Conservation (phyloP, 2,329 filamentous ascomycete genomes). For the Penicillium crustosum region DNA sequence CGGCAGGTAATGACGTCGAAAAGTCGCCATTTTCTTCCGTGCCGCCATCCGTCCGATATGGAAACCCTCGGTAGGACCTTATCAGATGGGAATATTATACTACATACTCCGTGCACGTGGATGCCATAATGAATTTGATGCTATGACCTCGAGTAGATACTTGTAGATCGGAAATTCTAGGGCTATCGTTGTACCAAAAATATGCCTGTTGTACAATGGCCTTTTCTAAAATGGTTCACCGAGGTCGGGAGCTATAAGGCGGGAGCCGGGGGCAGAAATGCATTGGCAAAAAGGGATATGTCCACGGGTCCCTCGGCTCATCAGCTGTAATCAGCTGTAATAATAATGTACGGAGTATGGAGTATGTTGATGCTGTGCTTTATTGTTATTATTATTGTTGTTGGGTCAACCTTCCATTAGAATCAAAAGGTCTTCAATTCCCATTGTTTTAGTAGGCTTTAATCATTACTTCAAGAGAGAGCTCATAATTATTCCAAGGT, state of each 20-base stretch:
- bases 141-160: neutral
- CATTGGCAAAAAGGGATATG: neutral
- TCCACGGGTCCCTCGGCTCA: constrained; percentile 7
- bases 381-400: no score
- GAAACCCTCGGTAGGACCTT: constrained; percentile 3
- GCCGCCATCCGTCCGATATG: constrained; percentile 24
- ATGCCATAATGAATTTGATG: neutral
- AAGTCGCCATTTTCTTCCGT: constrained; percentile 27
- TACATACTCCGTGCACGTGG: neutral
- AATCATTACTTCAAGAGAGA: neutral
- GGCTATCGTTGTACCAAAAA: neutral
- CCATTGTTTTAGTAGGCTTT: neutral
- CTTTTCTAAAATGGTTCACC: constrained; percentile 26
- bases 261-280: constrained; percentile 9
- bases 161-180: neutral
- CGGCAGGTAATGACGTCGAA: constrained; percentile 33
- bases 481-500: no score
- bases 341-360: neutral
- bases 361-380: neutral
- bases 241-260: constrained; percentile 18
- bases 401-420: neutral
- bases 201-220: constrained; percentile 1
- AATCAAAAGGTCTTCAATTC: neutral
- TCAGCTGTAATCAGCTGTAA: neutral
- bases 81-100: constrained; percentile 3